Evolutionary conservation across 2,329 filamentous ascomycete species (phyloP).

Genomic region (Canariomyces notabilis): DNA sequence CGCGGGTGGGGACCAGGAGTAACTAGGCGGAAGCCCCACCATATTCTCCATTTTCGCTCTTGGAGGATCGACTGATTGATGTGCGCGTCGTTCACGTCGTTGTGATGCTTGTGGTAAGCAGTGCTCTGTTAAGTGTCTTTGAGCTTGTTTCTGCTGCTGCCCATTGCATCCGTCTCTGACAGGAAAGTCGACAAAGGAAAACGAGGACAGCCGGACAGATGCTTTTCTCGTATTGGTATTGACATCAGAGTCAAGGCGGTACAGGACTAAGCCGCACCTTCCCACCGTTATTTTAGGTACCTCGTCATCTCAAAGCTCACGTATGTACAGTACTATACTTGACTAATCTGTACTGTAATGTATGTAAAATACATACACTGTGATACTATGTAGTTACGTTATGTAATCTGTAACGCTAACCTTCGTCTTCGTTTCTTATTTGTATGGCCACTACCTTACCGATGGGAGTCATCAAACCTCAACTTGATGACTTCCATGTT

Average conservation of each 20-base stretch:
- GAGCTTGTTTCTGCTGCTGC: not conserved
- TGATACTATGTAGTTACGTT: too few species aligned
- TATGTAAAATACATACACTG: too few species aligned
- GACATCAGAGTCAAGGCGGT: too few species aligned
- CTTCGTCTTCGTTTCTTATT: too few species aligned
- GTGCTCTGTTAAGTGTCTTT: not conserved
- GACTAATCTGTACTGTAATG: too few species aligned
- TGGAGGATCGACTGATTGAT: not conserved
- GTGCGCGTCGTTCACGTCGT: not conserved
- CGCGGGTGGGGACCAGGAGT: slow-evolving; percentile 1
- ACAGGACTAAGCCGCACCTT: not conserved
- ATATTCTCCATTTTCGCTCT: slow-evolving; percentile 12
- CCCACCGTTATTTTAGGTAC: not conserved
- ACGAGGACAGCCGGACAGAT: not conserved
- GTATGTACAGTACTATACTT: too few species aligned
- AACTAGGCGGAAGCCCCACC: slow-evolving; percentile 2
- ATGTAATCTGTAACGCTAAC: too few species aligned
- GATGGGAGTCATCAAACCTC: not conserved
- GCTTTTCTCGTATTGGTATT: not conserved
- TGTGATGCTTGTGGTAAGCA: not conserved
- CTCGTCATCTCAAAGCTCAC: not conserved
- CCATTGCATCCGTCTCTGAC: not conserved
- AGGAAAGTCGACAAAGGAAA: not conserved
- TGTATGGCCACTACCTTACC: too few species aligned
- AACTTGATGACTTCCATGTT: not conserved